Conservation (phyloP, 2,329 filamentous ascomycete species). For the Thelonectria blattea region DNA sequence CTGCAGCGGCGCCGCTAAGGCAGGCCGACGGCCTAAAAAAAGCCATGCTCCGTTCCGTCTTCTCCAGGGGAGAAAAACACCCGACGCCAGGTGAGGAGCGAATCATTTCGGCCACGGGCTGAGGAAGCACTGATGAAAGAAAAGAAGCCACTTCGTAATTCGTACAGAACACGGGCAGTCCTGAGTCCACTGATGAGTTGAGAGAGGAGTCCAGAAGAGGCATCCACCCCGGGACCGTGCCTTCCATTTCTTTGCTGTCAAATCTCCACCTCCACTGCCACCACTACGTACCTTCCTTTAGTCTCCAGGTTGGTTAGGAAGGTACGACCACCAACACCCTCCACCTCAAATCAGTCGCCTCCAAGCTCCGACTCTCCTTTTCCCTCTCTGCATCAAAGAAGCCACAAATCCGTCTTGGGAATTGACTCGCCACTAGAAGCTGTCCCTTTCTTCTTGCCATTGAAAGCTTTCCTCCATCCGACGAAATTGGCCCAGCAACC, state of each 20-base stretch:
- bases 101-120: constrained; percentile 22
- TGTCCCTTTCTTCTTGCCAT: background rate
- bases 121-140: constrained; percentile 6
- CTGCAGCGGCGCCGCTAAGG: constrained; percentile 11
- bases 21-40: background rate
- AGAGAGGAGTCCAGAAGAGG: background rate
- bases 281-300: background rate
- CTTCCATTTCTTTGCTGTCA: background rate
- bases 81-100: constrained; percentile 9
- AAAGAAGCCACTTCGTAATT: background rate
- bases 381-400: background rate
- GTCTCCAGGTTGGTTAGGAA: background rate
- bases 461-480: background rate
- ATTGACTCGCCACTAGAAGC: background rate
- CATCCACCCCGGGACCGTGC: constrained; percentile 12
- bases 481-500: background rate
- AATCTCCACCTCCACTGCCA: constrained; percentile 7
- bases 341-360: background rate
- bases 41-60: background rate
- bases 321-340: background rate
- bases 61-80: background rate
- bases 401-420: background rate
- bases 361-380: constrained; percentile 17
- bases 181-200: too few species aligned
- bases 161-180: too few species aligned